Evolutionary conservation across 805 yeast species (phyloP), one percentile per base, ranked within the genome.

Genomic region (Myxozyma geophila): DNA sequence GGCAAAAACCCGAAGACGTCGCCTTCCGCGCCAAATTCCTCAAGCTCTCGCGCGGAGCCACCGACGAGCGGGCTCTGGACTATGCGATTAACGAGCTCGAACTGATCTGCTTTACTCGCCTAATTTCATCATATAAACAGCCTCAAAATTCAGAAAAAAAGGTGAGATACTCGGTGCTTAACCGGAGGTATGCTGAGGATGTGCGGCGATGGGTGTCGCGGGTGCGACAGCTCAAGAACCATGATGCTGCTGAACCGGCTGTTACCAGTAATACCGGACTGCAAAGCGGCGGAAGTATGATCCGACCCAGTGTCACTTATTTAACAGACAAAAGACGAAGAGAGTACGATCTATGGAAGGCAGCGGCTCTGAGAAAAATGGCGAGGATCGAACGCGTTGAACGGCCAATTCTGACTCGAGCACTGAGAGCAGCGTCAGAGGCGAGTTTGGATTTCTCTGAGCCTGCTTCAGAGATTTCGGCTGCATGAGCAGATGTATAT

Each of bases 291-390:
- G 40, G 63, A 49, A 28, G 60, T 4, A 62, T 62, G 66, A 59
- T 62, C n/a, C 56, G 59, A 17, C 13, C 59, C 17, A 43, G 54
- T 19, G 66, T 59, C 19, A 21, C 23, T 21, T 62, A 17, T 28
- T 21, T 58, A 28, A 62, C 63, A 7, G 49, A 50, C 36, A 28
- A 37, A 36, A 21, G 59, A 41, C 13, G 43, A 28, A 33, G n/a
- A 15, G 67, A 55, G 37, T 44, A 49, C n/a, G 58, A 53, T 4
- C 21, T 17, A 5, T 62, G 66, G 66, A 43, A 15, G 40, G n/a
- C 21, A 9, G 57, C 39, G 0, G 53, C 36, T 36, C 28, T 35
- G 44, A 36, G 39, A 52, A 52, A 53, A 23, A 19, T 62, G 15
- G 40, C 15, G 7, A 36, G 21, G 50, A 28, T 59, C 8, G 62